phyloP scores from a whole-genome alignment of 805 yeast genomes.

The Metschnikowia kofuensis region DNA sequence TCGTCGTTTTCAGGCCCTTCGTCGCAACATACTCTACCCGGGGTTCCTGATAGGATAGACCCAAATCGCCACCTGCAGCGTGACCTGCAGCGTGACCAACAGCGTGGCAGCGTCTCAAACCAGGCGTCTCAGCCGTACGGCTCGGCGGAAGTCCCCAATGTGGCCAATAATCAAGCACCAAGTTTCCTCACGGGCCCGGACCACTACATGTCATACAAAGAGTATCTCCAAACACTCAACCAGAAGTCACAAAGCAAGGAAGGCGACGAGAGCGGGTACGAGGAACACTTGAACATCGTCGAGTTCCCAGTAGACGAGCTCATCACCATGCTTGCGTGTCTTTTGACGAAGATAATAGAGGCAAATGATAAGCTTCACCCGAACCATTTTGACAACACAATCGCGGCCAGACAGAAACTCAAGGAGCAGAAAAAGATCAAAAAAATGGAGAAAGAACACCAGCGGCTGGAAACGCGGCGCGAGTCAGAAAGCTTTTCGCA shows the following conservation, averaged over 20 bases:
- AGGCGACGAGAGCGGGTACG: constrained; percentile 22
- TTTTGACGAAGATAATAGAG: constrained; percentile 81
- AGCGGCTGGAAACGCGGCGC: background rate
- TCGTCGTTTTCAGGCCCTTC: constrained; percentile 2
- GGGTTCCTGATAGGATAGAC: background rate
- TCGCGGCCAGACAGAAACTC: constrained; percentile 37
- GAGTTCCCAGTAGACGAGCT: constrained; percentile 80
- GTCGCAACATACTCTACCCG: constrained; percentile 8
- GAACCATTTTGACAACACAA: constrained; percentile 52
- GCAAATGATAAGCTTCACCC: constrained; percentile 85
- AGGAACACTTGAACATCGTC: constrained; percentile 69
- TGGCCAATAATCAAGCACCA: background rate
- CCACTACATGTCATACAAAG: constrained; percentile 42
- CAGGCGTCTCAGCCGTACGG: background rate
- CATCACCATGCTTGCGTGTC: constrained; percentile 78
- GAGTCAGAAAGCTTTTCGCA: constrained; percentile 12
- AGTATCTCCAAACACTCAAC: constrained; percentile 32
- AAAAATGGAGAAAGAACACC: constrained; percentile 21
- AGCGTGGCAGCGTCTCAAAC: background rate
- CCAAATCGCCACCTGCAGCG: background rate
- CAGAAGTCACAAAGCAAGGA: constrained; percentile 9
- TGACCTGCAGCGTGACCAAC: background rate
- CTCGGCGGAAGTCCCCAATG: background rate
- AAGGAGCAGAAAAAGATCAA: constrained; percentile 33
- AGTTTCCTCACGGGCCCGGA: constrained; percentile 29